Base-by-base conservation (phyloP, 192 early-diverging fungal genomes). In the Radiomyces spectabilis region DNA sequence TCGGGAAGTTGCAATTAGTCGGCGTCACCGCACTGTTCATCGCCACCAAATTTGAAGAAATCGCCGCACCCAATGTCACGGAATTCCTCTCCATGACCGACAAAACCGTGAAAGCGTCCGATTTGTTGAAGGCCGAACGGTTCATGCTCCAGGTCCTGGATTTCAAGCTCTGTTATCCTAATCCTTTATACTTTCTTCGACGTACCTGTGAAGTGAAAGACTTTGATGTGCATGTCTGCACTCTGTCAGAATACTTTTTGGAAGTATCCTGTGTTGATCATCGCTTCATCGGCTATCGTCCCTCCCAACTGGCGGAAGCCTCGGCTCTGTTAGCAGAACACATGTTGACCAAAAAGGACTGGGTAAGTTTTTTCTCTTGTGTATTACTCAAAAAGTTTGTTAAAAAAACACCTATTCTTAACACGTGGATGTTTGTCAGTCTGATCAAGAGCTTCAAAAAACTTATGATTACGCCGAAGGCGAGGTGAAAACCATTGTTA, bases 41-140 rank as follows among this genome's bases (percentile, higher is more conserved):
- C 45, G 93, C 97, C 0, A 72, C 86, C 50, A 99, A 99, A 68
- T 97, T 95, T 67, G 95, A 97, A 74, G 97, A 99, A 71, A 82
- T 89, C 38, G 69, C 81, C 18, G 77, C 86, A 2, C 96, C 96
- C 19, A 81, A 84, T 13, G 69, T 97, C 19, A 61, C 83, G 34
- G 84, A 94, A 64, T 94, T 94, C 67, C 75, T 87, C 7, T 94
- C 79, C 64, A 85, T 95, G 77, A 78, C 89, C 0, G 94, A 92
- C 53, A 81, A 80, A 31, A 83, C 78, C 38, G 87, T 84, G 52
- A 77, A 77, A 2, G 86, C 83, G 25, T 82, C 89, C 5, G 95
- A 99, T 72, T 83, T 99, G 33, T 62, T 93, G 47, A 79, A 81
- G 26, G 93, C 96, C 38, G 96, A 99, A 67, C 84, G 91, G 7